Conservation (phyloP, 148 eudicot genomes). For the Oxyria digyna region DNA sequence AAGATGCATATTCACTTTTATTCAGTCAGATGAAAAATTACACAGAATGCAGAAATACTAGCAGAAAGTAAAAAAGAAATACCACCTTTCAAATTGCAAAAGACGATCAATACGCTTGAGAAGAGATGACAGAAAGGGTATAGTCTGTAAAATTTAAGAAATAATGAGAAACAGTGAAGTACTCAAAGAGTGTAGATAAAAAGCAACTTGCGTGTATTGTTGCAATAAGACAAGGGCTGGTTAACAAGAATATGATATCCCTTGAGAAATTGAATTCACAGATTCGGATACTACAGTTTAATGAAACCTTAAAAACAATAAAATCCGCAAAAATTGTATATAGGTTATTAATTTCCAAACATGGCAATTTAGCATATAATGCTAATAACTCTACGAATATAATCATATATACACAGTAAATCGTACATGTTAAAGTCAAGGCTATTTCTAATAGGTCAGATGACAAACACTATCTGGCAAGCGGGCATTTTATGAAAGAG, state of each 20-base stretch:
- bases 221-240: background rate
- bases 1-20: slow-evolving; percentile 9
- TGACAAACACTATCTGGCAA: background rate
- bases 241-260: background rate
- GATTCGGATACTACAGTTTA: background rate
- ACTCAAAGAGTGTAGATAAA: background rate
- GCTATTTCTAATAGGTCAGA: background rate
- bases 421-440: background rate
- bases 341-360: background rate
- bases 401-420: background rate
- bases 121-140: slow-evolving; percentile 49
- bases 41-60: background rate
- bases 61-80: background rate
- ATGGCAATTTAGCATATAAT: background rate
- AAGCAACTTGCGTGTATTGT: background rate
- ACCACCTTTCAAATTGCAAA: slow-evolving; percentile 91
- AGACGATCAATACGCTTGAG: slow-evolving; percentile 87
- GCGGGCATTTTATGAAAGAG: background rate
- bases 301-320: background rate
- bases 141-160: slow-evolving; percentile 42
- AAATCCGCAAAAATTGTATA: background rate
- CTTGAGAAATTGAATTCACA: background rate
- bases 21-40: background rate
- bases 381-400: background rate
- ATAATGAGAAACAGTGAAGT: slow-evolving; percentile 4